Conservation (phyloP, 169 alveolate species). For the Eimeria sp. region DNA sequence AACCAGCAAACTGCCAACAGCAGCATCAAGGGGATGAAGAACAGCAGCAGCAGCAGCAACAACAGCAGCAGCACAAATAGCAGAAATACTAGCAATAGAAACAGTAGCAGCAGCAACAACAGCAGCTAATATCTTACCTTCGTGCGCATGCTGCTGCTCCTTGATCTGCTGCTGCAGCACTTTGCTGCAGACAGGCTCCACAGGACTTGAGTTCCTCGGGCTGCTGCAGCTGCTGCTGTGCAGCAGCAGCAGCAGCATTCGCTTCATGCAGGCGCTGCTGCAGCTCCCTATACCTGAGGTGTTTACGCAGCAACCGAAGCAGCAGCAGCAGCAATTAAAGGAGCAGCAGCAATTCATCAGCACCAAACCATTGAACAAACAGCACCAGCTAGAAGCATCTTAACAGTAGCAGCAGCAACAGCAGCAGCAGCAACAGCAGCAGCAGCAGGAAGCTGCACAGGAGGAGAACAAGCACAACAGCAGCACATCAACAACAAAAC, state of each 20-base stretch:
- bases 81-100: background rate
- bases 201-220: background rate
- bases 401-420: constrained; percentile 5
- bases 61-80: background rate
- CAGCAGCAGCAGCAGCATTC: constrained; percentile 29
- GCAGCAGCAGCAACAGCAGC: background rate
- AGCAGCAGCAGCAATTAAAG: background rate
- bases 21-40: too few species aligned
- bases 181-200: background rate
- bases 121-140: background rate
- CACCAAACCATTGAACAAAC: background rate
- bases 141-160: background rate
- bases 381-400: background rate
- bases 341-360: background rate
- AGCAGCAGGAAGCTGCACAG: background rate
- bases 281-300: constrained; percentile 72
- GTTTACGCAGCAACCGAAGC: background rate
- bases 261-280: constrained; percentile 63
- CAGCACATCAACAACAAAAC: background rate
- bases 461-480: background rate
- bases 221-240: constrained; percentile 52
- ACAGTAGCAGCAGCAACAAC: background rate
- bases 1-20: background rate
- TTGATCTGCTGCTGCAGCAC: background rate
- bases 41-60: constrained; percentile 27